A percentile compares a stretch with the other conserved stretches of the same genome.
Evolutionary conservation across 176 grass and related monocot species (phyloP).

Genomic region (Stipa capillata): DNA sequence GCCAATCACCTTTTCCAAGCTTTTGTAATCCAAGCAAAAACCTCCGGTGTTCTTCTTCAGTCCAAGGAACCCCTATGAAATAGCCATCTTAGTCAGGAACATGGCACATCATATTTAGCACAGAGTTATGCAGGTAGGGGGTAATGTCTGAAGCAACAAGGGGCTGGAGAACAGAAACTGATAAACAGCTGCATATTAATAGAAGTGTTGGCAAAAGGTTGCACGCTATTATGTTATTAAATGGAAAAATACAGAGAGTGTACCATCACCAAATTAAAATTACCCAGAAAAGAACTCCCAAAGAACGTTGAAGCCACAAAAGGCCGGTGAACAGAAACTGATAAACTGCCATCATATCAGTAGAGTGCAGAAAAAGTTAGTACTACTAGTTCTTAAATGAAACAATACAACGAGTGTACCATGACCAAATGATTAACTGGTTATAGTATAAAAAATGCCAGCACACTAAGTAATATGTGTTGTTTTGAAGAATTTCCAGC

Average conservation of each 20-base stretch:
- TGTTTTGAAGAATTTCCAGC: neutral
- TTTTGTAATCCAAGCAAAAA: slow-evolving; percentile 96
- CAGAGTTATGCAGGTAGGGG: neutral
- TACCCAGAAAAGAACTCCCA: neutral
- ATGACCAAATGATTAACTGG: neutral
- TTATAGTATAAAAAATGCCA: neutral
- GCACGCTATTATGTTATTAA: neutral
- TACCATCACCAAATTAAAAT: neutral
- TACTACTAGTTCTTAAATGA: neutral
- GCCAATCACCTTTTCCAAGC: slow-evolving; percentile 96
- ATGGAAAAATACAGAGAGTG: neutral
- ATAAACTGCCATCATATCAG: neutral
- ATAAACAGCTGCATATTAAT: neutral
- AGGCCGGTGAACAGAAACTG: neutral
- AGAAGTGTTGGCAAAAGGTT: neutral
- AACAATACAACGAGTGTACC: neutral
- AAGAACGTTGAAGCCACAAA: neutral
- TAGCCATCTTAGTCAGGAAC: slow-evolving; percentile 20
- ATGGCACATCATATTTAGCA: neutral
- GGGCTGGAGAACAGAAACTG: neutral
- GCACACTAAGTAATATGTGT: neutral
- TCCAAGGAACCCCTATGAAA: slow-evolving; percentile 86
- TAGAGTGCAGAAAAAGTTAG: neutral
- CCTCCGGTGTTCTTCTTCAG: slow-evolving; percentile 96
- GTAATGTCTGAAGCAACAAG: neutral